Evolutionary conservation across 2,329 filamentous ascomycete genomes (phyloP), one percentile per base, ranked within the genome.

Genomic region (Mycosphaerella arachidis): DNA sequence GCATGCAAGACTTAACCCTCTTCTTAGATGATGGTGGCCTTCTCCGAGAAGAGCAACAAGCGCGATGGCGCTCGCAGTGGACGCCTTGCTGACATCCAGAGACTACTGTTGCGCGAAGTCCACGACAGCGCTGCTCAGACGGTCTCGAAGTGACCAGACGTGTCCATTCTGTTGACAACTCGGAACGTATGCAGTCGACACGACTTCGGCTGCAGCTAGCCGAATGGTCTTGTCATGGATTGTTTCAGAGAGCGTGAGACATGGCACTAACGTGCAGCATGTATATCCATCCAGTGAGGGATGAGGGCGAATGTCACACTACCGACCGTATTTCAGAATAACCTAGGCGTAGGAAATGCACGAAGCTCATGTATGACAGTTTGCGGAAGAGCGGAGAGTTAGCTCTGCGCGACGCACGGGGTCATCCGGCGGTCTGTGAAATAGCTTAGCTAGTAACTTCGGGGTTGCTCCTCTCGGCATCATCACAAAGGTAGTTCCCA

Each of bases 21-120:
- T 48, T n/a, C 10, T 24, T 43, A 54, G 37, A 91, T 94, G 73
- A 84, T 81, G 37, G 84, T 90, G 68, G 91, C 91, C 0, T 94
- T 96, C 75, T 83, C 86, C 60, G 92, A 95, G 76, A 89, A 87
- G 68, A 72, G 72, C 60, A 76, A 75, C 4, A 81, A 82, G 63
- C 75, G 71, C 61, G 72, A 78, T 45, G 80, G 82, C 66, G 84
- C 80, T 70, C 79, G 79, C 30, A 83, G 84, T 66, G 73, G 75
- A 13, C 73, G 76, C 5, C 56, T 79, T 57, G 75, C 71, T 35
- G 77, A 80, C 66, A 71, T 80, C 55, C 72, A 76, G 63, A 73
- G 72, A 62, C 66, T 80, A 64, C 61, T 80, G 13, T 51, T 51
- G 8, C 56, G 55, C 53, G 29, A 58, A 16, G 45, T 51, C 31